Percentiles rank a stretch among this genome's conserved stretches.
Conservation (phyloP, 2,329 filamentous ascomycete species). For the Zymoseptoria brevis region DNA sequence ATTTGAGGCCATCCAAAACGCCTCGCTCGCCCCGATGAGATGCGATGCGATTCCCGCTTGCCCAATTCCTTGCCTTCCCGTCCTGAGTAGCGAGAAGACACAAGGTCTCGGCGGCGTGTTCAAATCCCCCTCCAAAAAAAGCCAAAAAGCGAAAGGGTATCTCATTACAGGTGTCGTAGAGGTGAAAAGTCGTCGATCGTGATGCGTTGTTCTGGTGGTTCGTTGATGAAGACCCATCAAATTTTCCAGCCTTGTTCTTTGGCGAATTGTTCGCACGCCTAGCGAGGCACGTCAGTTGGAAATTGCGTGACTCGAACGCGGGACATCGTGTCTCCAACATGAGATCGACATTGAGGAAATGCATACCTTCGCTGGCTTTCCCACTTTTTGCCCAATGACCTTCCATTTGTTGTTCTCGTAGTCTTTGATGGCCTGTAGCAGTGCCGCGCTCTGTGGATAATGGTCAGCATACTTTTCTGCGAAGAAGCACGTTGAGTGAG, state of each 20-base stretch:
- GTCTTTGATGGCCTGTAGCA: slow-evolving; percentile 93
- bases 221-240: slow-evolving; percentile 8
- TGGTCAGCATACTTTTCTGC: slow-evolving; percentile 17
- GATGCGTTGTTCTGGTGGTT: background rate
- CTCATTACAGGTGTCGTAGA: slow-evolving; percentile 7
- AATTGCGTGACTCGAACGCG: background rate
- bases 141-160: slow-evolving; percentile 5
- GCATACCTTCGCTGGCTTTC: slow-evolving; percentile 87
- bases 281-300: background rate
- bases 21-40: background rate
- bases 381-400: slow-evolving; percentile 89
- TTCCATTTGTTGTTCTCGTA: slow-evolving; percentile 99
- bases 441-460: slow-evolving; percentile 56
- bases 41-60: background rate
- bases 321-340: background rate
- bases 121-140: background rate
- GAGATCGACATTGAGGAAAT: slow-evolving; percentile 12
- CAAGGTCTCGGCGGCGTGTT: background rate
- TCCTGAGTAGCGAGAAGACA: background rate
- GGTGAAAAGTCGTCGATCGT: background rate
- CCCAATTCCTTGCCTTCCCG: background rate
- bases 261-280: slow-evolving; percentile 87
- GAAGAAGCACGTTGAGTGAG: slow-evolving; percentile 25
- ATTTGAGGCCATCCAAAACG: background rate
- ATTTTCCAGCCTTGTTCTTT: slow-evolving; percentile 62